Evolutionary conservation across 2,329 filamentous ascomycete species (phyloP).

Genomic region (Colletotrichum eremochloae): DNA sequence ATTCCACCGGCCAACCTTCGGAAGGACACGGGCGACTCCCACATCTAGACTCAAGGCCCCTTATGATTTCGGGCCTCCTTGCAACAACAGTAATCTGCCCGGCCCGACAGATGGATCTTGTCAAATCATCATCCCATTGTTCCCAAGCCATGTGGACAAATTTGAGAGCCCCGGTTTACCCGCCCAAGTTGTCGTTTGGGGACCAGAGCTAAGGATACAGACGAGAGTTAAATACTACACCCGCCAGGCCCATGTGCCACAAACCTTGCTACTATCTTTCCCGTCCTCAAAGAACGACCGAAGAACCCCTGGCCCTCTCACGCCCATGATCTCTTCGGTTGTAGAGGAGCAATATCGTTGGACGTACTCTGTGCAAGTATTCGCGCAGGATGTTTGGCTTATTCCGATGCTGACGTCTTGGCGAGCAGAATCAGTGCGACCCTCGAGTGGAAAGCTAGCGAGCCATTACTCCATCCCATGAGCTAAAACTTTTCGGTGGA

Average conservation of each 20-base stretch:
- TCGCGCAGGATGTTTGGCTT: constrained; percentile 6
- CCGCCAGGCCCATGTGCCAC: constrained; percentile 28
- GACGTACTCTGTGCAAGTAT: neutral
- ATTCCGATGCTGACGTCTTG: constrained; percentile 13
- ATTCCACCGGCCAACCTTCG: constrained; percentile 23
- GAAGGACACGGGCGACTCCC: constrained; percentile 12
- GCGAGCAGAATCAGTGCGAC: constrained; percentile 8
- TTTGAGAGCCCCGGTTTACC: neutral
- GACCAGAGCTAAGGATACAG: neutral
- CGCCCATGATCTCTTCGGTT: constrained; percentile 3
- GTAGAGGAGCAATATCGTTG: neutral
- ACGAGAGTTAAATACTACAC: constrained; percentile 32
- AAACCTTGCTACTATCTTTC: constrained; percentile 25
- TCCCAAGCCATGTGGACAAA: neutral
- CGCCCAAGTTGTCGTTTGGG: constrained; percentile 1
- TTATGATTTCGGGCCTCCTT: neutral
- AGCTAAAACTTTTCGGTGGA: constrained; percentile 1
- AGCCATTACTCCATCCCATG: constrained; percentile 2
- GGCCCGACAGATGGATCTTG: neutral
- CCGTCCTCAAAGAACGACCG: neutral
- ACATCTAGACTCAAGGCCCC: constrained; percentile 8
- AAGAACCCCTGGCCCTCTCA: neutral
- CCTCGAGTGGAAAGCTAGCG: neutral
- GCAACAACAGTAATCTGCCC: constrained; percentile 13
- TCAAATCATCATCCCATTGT: neutral